Conservation (phyloP, 148 eudicot genomes). For the Chenopodium suecicum region DNA sequence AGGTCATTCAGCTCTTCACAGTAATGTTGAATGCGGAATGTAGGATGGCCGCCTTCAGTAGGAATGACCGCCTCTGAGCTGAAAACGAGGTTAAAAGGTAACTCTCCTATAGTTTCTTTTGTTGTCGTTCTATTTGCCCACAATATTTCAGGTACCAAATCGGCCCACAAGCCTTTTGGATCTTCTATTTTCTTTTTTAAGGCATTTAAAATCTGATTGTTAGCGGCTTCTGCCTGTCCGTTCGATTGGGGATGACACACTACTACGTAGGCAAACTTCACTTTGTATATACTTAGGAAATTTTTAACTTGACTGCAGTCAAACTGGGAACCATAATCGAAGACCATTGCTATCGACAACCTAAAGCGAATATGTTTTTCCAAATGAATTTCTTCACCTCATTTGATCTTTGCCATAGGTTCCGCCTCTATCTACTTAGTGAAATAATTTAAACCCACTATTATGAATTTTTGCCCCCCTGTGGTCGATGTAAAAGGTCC, state of each 20-base stretch:
- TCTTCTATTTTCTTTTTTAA: background rate
- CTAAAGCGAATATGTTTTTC: background rate
- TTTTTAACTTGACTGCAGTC: background rate
- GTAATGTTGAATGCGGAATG: too few species aligned
- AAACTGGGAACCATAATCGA: background rate
- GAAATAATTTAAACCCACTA: too few species aligned
- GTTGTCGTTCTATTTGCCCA: background rate
- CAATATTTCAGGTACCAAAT: background rate
- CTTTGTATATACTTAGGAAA: background rate
- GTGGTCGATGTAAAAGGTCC: too few species aligned
- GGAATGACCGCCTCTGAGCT: too few species aligned
- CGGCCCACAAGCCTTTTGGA: background rate
- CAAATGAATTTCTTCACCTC: background rate
- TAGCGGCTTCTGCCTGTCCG: background rate
- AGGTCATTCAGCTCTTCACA: too few species aligned
- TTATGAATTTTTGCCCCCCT: background rate
- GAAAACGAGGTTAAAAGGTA: background rate
- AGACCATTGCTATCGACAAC: background rate
- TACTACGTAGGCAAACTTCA: background rate
- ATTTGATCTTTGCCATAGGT: background rate
- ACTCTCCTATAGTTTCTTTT: background rate
- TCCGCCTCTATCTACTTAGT: background rate
- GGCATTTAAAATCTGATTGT: background rate
- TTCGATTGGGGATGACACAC: background rate
- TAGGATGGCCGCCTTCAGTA: too few species aligned